Conservation (phyloP, 148 eudicot genomes). For the Spergularia marina region DNA sequence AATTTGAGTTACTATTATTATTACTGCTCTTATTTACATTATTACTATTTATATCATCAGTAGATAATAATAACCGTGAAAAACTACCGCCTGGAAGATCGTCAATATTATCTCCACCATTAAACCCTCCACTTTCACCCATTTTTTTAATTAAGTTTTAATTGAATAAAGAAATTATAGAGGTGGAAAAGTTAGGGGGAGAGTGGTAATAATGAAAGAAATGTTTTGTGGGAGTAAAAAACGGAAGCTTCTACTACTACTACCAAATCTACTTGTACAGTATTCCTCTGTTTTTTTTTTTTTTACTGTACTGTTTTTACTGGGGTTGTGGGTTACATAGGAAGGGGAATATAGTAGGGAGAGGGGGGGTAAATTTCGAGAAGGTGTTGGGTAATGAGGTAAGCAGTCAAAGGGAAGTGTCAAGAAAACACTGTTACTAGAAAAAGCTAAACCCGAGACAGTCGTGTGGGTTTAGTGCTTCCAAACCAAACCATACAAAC, state of each 20-base stretch:
- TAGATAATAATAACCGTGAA: constrained; percentile 33
- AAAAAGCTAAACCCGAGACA: constrained; percentile 29
- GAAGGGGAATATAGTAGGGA: not conserved
- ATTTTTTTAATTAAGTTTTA: constrained; percentile 12
- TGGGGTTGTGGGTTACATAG: not conserved
- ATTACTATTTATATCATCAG: constrained; percentile 15
- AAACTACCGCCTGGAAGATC: constrained; percentile 38
- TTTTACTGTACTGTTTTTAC: not conserved
- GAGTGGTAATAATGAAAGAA: not conserved
- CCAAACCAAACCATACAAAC: constrained; percentile 23
- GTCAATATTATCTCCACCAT: constrained; percentile 16
- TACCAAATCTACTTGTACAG: not conserved
- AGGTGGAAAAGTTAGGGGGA: not conserved
- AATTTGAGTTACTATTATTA: not conserved
- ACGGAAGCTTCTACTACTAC: constrained; percentile 19
- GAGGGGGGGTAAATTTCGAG: constrained; percentile 29
- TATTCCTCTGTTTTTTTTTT: not conserved
- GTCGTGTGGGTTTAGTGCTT: constrained; percentile 35
- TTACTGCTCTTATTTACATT: not conserved
- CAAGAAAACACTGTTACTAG: constrained; percentile 7
- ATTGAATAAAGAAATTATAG: not conserved
- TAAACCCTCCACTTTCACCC: constrained; percentile 32
- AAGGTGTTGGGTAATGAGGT: constrained; percentile 33
- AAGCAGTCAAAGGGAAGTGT: constrained; percentile 34
- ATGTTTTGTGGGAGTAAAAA: constrained; percentile 19